Base-by-base conservation (phyloP, 2,329 filamentous ascomycete species). In the Drechslerella coelobrocha region DNA sequence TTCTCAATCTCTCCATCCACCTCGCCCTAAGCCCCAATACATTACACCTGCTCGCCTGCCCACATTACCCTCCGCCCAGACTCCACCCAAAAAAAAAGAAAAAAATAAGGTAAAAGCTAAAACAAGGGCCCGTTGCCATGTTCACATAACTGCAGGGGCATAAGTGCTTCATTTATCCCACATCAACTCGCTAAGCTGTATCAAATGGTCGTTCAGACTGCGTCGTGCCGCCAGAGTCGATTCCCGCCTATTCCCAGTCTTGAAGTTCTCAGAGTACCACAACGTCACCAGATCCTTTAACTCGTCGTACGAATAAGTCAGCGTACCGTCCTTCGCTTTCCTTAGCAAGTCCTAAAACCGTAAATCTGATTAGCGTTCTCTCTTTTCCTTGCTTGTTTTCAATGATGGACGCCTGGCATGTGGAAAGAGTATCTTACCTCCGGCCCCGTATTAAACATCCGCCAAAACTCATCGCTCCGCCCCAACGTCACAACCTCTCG, bases 111-210 rank as follows among this genome's bases (percentile, higher is more conserved):
- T n/a, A n/a, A n/a, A n/a, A n/a, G n/a, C n/a, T n/a, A n/a, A n/a
- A n/a, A n/a, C n/a, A n/a, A n/a, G n/a, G n/a, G n/a, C n/a, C n/a
- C n/a, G n/a, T n/a, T n/a, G n/a, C n/a, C n/a, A n/a, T n/a, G n/a
- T n/a, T n/a, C n/a, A n/a, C n/a, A n/a, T n/a, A n/a, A n/a, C 29
- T 31, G 29, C 12, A 12, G 29, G 12, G 29, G 12, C 29, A 12
- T 12, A 31, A 31, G 29, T 31, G 3, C 10, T 3, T 47, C 41
- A 84, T 66, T 79, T 83, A 79, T 88, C 84, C 86, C 86, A 90
- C 85, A 89, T 86, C 75, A 87, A 83, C 81, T 92, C 89, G 75
- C 86, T 89, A 75, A 92, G 80, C 75, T 84, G 85, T 69, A 89
- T 78, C 76, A 90, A 78, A 80, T 88, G 87, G 75, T 90, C 88